Evolutionary conservation across 345 rosid genomes (phyloP), one percentile per base, ranked within the genome.

Genomic region (Eucalyptus virginea): DNA sequence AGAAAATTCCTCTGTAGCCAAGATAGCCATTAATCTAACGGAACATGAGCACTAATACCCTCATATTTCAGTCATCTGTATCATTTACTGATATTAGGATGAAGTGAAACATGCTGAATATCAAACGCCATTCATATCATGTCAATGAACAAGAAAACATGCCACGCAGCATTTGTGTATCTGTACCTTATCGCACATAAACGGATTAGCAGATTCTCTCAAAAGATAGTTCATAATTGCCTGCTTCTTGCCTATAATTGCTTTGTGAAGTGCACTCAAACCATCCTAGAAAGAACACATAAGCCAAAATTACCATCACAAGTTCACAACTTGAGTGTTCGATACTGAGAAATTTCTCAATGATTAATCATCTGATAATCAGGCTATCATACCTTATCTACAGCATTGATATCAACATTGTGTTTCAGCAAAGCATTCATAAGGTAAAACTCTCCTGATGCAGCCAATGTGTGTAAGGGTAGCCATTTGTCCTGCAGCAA

Each of bases 191-290:
- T 97, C 98, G 69, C 89, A 91, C 89, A 95, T 95, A 91, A 98
- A 96, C 49, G 99, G 98, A 90, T 95, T 94, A 51, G 98, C 98
- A 3, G 99, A 97, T 94, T 98, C 98, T 92, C 98, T 96, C 88
- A 97, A 92, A 56, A 97, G 96, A 92, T 95, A 97, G 93, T 95
- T 93, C 48, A 94, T 93, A 81, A 96, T 89, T 19, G 99, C 99
- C 93, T 94, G 98, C 95, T 95, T 97, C 94, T 96, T 97, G 80
- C 97, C 93, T 86, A 93, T 91, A 89, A 97, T 93, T 88, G 99
- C 99, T 93, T 93, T 94, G 94, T 97, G 98, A 65, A 98, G 93
- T 81, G 98, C 99, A 90, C 97, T 95, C 90, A 95, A 91, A 85
- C 98, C 97, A 90, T 94, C 94, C 99, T 98, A 94, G 62, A 91